These are phyloP conservation scores for Cucurbita moschata DNA, from an alignment of 306 rosid genomes.

Conservation along the genomic window DNA sequence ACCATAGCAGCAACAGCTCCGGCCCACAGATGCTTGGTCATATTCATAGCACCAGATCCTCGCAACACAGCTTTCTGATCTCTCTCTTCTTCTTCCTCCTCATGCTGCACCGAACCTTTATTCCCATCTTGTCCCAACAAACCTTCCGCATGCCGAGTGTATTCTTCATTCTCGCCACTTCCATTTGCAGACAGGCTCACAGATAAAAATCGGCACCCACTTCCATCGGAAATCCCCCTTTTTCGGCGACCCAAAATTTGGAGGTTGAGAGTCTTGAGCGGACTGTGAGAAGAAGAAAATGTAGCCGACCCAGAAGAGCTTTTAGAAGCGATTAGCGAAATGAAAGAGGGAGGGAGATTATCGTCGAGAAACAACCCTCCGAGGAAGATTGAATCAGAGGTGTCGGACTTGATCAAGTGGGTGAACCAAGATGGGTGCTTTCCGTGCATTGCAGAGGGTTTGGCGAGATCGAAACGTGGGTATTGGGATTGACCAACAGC, in stretches of 20 bases:
- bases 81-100: conserved; percentile 14
- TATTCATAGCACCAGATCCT: conserved; percentile 56
- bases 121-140: conserved; percentile 26
- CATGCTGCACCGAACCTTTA: conserved; percentile 10
- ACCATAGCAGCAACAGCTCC: conserved; percentile 99
- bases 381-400: conserved; percentile 26
- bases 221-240: not conserved
- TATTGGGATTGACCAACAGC: conserved; percentile 2
- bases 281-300: conserved; percentile 13
- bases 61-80: conserved; percentile 16
- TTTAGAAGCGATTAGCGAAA: conserved; percentile 18
- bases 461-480: not conserved
- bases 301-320: conserved; percentile 8
- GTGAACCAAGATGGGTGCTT: conserved; percentile 1
- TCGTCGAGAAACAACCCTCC: conserved; percentile 73
- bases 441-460: conserved; percentile 18
- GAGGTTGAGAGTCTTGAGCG: conserved; percentile 11
- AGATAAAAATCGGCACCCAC: conserved; percentile 34
- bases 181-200: conserved; percentile 58
- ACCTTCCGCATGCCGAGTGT: conserved; percentile 29
- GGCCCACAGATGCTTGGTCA: conserved; percentile 84
- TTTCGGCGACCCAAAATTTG: conserved; percentile 10
- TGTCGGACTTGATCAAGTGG: conserved; percentile 21
- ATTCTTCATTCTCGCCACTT: conserved; percentile 26
- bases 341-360: conserved; percentile 35